These are phyloP conservation scores for Astrothelium macrocarpum DNA, from an alignment of 495 filamentous ascomycete genomes.

Conservation along the genomic window DNA sequence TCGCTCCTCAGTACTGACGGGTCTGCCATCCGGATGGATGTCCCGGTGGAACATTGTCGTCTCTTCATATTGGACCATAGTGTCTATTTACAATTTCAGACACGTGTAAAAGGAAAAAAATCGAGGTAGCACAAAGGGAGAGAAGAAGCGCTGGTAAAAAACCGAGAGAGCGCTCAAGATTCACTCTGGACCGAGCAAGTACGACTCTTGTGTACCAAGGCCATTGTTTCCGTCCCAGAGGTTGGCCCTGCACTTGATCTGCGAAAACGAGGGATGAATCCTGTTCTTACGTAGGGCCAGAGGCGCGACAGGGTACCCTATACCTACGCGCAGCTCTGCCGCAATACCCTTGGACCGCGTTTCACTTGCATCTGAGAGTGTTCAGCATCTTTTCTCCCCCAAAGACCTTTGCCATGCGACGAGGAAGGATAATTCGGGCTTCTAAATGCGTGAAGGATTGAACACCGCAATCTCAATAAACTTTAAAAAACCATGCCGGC, in stretches of 20 bases:
- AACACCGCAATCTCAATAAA: not conserved
- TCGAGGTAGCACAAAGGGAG: not conserved
- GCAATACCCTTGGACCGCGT: not conserved
- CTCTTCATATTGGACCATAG: constrained; percentile 48
- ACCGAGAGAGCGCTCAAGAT: not conserved
- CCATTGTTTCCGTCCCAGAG: not conserved
- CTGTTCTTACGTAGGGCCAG: not conserved
- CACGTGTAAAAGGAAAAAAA: not conserved
- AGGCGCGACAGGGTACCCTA: constrained; percentile 1
- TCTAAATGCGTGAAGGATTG: not conserved
- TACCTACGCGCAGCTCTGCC: not conserved
- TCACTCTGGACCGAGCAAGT: not conserved
- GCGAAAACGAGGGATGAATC: not conserved
- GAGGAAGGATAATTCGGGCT: not conserved
- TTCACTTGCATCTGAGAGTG: not conserved
- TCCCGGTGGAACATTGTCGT: constrained; percentile 53
- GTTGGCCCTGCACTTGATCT: not conserved
- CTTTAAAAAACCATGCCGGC: not conserved
- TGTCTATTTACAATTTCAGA: not conserved
- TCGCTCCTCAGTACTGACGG: constrained; percentile 54
- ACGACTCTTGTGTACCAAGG: not conserved
- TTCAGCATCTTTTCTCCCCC: not conserved
- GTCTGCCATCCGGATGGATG: constrained; percentile 45
- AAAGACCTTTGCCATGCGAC: not conserved
- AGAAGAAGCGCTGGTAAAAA: not conserved